These are phyloP conservation scores for Aspergillaceae sp. DNA, from an alignment of 2,329 filamentous ascomycete species.

Conservation along the genomic window DNA sequence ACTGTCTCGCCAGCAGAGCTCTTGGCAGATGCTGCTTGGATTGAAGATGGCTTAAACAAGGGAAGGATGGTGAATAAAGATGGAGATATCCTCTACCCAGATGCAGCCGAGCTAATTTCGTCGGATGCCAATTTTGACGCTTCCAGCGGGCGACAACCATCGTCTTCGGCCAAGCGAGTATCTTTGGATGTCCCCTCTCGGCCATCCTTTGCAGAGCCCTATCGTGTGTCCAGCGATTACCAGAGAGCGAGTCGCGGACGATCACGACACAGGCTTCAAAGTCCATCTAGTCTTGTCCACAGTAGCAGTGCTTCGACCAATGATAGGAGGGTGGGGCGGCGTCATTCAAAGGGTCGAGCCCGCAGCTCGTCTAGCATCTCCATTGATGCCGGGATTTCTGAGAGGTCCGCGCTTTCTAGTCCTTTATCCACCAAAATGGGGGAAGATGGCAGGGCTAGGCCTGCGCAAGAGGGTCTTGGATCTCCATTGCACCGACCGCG, in stretches of 20 bases:
- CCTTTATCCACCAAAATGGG: not conserved
- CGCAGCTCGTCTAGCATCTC: conserved; percentile 51
- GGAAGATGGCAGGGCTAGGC: not conserved
- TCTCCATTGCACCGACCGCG: not conserved
- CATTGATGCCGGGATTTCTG: conserved; percentile 24
- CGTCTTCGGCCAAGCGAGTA: conserved; percentile 11
- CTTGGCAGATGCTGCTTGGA: conserved; percentile 83
- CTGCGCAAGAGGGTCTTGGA: conserved; percentile 1
- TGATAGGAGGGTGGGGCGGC: conserved; percentile 44
- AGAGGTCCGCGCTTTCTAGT: conserved; percentile 11
- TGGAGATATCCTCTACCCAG: conserved; percentile 58
- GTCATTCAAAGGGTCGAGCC: conserved; percentile 46
- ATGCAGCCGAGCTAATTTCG: conserved; percentile 16
- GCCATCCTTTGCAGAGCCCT: conserved; percentile 35
- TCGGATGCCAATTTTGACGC: conserved; percentile 8
- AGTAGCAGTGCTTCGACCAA: conserved; percentile 45
- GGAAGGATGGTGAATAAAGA: conserved; percentile 69
- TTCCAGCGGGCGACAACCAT: conserved; percentile 4
- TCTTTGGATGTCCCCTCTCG: conserved; percentile 16
- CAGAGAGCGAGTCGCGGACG: conserved; percentile 47
- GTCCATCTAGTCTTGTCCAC: conserved; percentile 48
- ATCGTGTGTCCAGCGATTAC: conserved; percentile 14
- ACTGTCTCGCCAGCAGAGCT: conserved; percentile 72
- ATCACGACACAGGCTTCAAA: conserved; percentile 53
- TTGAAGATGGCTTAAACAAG: conserved; percentile 75